Evolutionary conservation across 139 green algal species (phyloP).

Genomic region (Eudorina sp.): DNA sequence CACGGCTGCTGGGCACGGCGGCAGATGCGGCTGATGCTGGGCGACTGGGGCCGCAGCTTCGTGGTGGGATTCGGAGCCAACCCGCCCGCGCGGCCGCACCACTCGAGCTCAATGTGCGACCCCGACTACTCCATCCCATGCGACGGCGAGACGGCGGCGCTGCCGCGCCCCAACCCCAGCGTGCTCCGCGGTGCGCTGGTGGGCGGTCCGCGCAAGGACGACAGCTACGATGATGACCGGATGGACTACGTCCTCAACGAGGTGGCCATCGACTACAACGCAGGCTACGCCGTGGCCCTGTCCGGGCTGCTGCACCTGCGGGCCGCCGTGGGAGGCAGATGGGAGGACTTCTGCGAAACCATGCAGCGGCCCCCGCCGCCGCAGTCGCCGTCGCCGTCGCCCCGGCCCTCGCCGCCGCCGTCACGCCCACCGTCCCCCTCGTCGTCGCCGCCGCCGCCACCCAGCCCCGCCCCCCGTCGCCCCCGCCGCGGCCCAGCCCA

Average conservation of each 20-base stretch:
- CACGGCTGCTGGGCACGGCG: constrained; percentile 20
- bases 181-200: constrained; percentile 60
- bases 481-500: no score
- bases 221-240: constrained; percentile 37
- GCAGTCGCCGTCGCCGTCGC: not conserved
- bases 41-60: constrained; percentile 40
- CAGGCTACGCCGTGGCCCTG: constrained; percentile 51
- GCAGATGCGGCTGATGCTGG: constrained; percentile 29
- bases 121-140: not conserved
- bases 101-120: not conserved
- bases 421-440: not conserved
- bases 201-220: constrained; percentile 62
- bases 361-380: not conserved
- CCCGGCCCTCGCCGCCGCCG: not conserved
- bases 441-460: not conserved
- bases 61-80: constrained; percentile 6
- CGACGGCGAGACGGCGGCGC: not conserved
- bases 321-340: not conserved
- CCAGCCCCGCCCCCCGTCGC: not conserved
- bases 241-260: constrained; percentile 43
- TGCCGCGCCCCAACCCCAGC: not conserved
- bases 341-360: constrained; percentile 5
- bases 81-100: constrained; percentile 16
- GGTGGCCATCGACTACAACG: constrained; percentile 63
- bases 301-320: not conserved